These are phyloP conservation scores for Candida chilensis DNA, from an alignment of 805 yeast genomes.

Conservation along the genomic window DNA sequence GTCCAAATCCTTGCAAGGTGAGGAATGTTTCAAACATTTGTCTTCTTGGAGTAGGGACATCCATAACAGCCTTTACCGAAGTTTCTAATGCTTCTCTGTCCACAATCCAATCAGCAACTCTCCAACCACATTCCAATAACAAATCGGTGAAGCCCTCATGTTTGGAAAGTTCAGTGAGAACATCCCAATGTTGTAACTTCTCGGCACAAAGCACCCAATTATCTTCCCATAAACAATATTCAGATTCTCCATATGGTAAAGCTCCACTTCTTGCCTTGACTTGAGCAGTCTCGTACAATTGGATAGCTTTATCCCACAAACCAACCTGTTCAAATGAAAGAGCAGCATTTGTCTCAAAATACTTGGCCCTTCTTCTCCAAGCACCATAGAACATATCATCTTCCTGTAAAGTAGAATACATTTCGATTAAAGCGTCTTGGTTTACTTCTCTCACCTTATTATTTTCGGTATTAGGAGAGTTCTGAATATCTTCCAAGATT, in stretches of 20 bases:
- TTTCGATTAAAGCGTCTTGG: conserved; percentile 83
- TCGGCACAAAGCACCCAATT: conserved; percentile 98
- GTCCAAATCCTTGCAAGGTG: conserved; percentile 88
- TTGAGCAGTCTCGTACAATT: conserved; percentile 92
- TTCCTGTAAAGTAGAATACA: conserved; percentile 83
- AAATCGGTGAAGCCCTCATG: conserved; percentile 97
- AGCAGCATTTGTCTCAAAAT: conserved; percentile 87
- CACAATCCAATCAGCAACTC: conserved; percentile 97
- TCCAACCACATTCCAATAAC: conserved; percentile 97
- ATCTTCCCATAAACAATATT: conserved; percentile 95
- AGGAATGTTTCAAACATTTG: conserved; percentile 93
- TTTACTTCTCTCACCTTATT: conserved; percentile 74
- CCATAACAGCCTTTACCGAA: conserved; percentile 93
- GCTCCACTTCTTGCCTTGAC: conserved; percentile 94
- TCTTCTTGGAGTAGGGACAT: conserved; percentile 95
- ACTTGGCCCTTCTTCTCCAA: conserved; percentile 96
- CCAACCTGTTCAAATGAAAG: conserved; percentile 93
- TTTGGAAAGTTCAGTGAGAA: conserved; percentile 89
- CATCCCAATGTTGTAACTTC: conserved; percentile 96
- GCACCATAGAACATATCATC: conserved; percentile 96
- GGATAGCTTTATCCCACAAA: conserved; percentile 89
- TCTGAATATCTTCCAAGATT: conserved; percentile 66
- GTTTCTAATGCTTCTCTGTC: conserved; percentile 93
- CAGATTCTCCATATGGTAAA: conserved; percentile 90
- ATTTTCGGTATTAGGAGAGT: conserved; percentile 52